These are phyloP conservation scores for Gastrolobium bilobum DNA, from an alignment of 306 rosid species.

Conservation along the genomic window DNA sequence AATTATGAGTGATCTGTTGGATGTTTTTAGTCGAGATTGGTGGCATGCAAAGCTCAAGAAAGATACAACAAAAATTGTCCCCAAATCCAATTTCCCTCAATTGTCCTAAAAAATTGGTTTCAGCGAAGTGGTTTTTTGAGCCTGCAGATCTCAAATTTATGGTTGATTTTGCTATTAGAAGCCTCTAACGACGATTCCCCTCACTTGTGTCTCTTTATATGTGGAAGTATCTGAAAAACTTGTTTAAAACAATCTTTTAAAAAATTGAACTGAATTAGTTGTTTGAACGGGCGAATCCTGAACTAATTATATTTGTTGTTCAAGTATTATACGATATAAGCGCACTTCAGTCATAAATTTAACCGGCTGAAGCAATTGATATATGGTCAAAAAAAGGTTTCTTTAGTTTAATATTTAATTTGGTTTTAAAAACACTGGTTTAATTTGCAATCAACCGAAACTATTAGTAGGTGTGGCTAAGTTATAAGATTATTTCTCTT, in stretches of 20 bases:
- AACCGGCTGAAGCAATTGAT: not conserved
- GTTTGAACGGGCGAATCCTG: not conserved
- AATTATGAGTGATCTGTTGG: slow-evolving; percentile 4
- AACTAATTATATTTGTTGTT: not conserved
- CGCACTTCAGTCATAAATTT: not conserved
- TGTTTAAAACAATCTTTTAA: too few species aligned
- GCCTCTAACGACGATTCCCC: not conserved
- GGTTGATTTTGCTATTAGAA: slow-evolving; percentile 7
- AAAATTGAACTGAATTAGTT: too few species aligned
- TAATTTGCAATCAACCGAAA: too few species aligned
- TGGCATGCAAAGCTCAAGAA: slow-evolving; percentile 10
- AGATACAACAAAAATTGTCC: slow-evolving; percentile 14
- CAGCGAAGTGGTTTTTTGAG: too few species aligned
- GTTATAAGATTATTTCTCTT: too few species aligned
- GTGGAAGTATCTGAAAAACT: too few species aligned
- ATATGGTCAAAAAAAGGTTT: too few species aligned
- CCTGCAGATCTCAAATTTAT: not conserved
- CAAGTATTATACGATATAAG: not conserved
- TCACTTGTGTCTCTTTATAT: too few species aligned
- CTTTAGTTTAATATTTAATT: too few species aligned
- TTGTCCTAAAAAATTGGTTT: not conserved
- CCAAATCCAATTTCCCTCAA: not conserved
- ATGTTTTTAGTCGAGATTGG: slow-evolving; percentile 27
- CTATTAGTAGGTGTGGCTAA: too few species aligned
- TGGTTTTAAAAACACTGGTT: too few species aligned